Evolutionary conservation across 2,329 filamentous ascomycete species (phyloP), one percentile per base, ranked within the genome.

Genomic region (Alternaria consortialis): DNA sequence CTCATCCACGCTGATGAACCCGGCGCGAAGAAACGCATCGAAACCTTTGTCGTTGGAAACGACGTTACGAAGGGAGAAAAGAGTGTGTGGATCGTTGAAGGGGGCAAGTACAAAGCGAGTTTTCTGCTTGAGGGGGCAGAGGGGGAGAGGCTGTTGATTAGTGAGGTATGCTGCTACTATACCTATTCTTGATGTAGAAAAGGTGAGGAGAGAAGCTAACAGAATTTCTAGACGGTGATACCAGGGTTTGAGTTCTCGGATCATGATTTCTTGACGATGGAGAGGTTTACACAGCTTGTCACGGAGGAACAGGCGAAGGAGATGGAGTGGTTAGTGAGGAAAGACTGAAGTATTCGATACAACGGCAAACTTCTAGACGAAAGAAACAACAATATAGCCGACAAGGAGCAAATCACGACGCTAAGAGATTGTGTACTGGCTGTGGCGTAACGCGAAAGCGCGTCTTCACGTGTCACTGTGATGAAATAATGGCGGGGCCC

Each of bases 61-160:
- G 79, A 89, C 71, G 78, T 90, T 5, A 80, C 79, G 4, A 76
- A 71, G 0, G 89, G 88, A 0, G 89, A 91, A 80, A 84, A 74
- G 72, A 65, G 89, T 70, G 87, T 90, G 74, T 91, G 89, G 89
- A 81, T 90, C 61, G 88, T 92, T 7, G 87, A 90, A 54, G 88
- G 89, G 0, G 88, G 86, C 5, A 87, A 87, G 74, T 91, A 85
- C 73, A 91, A 91, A 77, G 85, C 85, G 11, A 88, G 84, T 68
- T 90, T 84, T 74, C 70, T 91, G 58, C 37, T 74, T 90, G 32
- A 66, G 27, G 80, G 78, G 32, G 81, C 80, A 13, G 32, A 66
- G 27, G 80, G 78, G 37, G 81, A 80, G 17, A 86, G 86, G 0
- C 74, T 90, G 67, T 79, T 91, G 77, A 90, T 91, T 60, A 87